Conservation (phyloP, 2,329 filamentous ascomycete species). For the Aureobasidium sp. region DNA sequence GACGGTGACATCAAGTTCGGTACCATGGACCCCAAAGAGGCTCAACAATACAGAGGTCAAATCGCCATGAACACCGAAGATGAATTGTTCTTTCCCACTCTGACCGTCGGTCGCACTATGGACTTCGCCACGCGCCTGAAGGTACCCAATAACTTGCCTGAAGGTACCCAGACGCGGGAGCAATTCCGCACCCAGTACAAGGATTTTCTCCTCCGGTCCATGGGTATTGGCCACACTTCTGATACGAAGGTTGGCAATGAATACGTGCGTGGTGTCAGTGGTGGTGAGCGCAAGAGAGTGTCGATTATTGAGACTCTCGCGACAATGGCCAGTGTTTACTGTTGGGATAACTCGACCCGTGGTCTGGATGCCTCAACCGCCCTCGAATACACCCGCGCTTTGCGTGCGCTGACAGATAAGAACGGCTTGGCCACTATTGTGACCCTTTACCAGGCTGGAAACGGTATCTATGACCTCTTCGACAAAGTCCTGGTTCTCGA, state of each 20-base stretch:
- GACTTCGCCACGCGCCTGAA: conserved; percentile 47
- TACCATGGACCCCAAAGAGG: conserved; percentile 34
- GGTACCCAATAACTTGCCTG: conserved; percentile 36
- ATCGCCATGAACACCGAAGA: conserved; percentile 40
- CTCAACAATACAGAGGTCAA: conserved; percentile 37
- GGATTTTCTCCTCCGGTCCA: conserved; percentile 49
- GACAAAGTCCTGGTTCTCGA: conserved; percentile 64
- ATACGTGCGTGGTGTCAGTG: conserved; percentile 57
- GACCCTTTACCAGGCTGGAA: conserved; percentile 61
- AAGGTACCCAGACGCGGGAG: conserved; percentile 30
- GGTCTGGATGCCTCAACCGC: conserved; percentile 60
- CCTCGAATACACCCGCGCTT: conserved; percentile 48
- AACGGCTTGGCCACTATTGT: conserved; percentile 53
- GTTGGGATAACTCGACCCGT: conserved; percentile 60
- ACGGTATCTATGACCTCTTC: conserved; percentile 61
- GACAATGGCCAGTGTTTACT: conserved; percentile 50
- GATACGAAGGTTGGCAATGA: conserved; percentile 62
- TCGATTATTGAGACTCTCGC: conserved; percentile 59
- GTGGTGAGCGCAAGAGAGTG: conserved; percentile 61
- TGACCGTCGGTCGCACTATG: conserved; percentile 50
- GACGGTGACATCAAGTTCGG: conserved; percentile 44
- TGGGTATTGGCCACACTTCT: conserved; percentile 51
- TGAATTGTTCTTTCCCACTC: conserved; percentile 46
- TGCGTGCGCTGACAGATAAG: conserved; percentile 58
- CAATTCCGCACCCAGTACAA: conserved; percentile 41